Percentiles rank a stretch among this genome's conserved stretches.
Evolutionary conservation across 2,329 filamentous ascomycete species (phyloP).

Genomic region (Cladophialophora yegresii): DNA sequence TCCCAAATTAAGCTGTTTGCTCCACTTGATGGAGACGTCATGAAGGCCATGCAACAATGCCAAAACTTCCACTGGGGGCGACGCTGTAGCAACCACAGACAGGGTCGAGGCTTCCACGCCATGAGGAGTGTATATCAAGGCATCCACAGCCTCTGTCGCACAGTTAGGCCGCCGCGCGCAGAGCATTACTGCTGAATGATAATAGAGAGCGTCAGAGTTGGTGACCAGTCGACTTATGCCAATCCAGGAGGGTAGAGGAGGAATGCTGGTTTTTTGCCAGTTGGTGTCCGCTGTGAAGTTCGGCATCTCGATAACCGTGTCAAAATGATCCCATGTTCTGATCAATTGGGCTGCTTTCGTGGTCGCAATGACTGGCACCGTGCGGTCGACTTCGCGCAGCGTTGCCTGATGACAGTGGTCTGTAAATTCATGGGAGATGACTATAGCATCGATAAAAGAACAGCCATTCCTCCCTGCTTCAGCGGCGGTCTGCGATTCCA

Average conservation of each 20-base stretch:
- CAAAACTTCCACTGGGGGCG: conserved; percentile 54
- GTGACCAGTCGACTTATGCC: conserved; percentile 61
- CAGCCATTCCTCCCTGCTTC: too few relatives aligned
- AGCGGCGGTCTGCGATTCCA: conserved; percentile 38
- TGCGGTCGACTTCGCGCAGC: conserved; percentile 55
- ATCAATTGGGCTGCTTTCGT: conserved; percentile 61
- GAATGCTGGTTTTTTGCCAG: conserved; percentile 50
- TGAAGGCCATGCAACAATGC: conserved; percentile 66
- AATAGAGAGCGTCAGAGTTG: conserved; percentile 58
- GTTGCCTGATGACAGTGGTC: conserved; percentile 68
- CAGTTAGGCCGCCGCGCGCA: conserved; percentile 48
- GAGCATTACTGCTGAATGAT: conserved; percentile 64
- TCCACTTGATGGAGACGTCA: conserved; percentile 55
- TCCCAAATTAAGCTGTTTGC: conserved; percentile 64
- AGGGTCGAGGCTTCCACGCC: conserved; percentile 57
- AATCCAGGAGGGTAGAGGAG: conserved; percentile 57
- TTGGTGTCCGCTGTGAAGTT: conserved; percentile 48
- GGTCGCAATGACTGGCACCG: conserved; percentile 62
- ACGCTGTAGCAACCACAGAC: conserved; percentile 46
- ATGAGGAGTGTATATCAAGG: conserved; percentile 66
- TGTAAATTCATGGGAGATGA: conserved; percentile 67
- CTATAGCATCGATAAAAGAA: conserved; percentile 58
- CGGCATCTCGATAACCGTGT: conserved; percentile 55
- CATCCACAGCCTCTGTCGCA: conserved; percentile 45
- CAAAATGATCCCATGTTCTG: conserved; percentile 61